These are phyloP conservation scores for Lasiosphaeria miniovina DNA, from an alignment of 495 filamentous ascomycete genomes.

Conservation along the genomic window DNA sequence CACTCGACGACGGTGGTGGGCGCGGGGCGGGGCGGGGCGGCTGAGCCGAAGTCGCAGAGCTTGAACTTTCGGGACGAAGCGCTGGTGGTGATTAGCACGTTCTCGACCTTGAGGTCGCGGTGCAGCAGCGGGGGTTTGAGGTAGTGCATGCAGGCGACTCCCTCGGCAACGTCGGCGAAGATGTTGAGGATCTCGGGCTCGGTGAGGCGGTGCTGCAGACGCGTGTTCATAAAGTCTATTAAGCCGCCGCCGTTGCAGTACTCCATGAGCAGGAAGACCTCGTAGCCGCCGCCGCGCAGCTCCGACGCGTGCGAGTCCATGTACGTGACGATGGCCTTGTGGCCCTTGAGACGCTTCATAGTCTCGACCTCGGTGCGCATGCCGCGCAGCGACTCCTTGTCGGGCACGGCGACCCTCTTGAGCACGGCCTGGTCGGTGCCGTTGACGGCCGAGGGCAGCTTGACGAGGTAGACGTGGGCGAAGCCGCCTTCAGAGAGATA, in stretches of 20 bases:
- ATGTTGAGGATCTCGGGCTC: constrained; percentile 97
- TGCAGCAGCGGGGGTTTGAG: constrained; percentile 91
- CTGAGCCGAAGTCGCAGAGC: constrained; percentile 95
- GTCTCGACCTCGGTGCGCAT: constrained; percentile 99
- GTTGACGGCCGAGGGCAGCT: constrained; percentile 71
- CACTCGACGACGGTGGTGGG: constrained; percentile 84
- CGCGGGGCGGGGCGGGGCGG: constrained; percentile 78
- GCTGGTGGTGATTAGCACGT: constrained; percentile 80
- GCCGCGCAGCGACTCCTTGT: constrained; percentile 86
- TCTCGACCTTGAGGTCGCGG: constrained; percentile 96
- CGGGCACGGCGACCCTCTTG: constrained; percentile 96
- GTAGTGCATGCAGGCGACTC: constrained; percentile 98
- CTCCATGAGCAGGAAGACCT: constrained; percentile 98
- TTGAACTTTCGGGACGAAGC: constrained; percentile 70
- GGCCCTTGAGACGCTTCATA: constrained; percentile 98
- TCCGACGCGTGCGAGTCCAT: constrained; percentile 97
- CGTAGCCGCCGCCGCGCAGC: constrained; percentile 87
- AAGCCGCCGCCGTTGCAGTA: constrained; percentile 81
- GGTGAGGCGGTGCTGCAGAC: constrained; percentile 91
- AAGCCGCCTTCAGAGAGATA: constrained; percentile 98
- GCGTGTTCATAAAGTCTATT: constrained; percentile 99
- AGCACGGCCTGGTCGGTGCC: constrained; percentile 83
- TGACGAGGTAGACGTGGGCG: constrained; percentile 96
- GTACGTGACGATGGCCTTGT: constrained; percentile 93
- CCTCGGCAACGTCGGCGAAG: constrained; percentile 91